phyloP scores from a whole-genome alignment of 2,329 filamentous ascomycete genomes.

The Incumbomyces delicatus region DNA sequence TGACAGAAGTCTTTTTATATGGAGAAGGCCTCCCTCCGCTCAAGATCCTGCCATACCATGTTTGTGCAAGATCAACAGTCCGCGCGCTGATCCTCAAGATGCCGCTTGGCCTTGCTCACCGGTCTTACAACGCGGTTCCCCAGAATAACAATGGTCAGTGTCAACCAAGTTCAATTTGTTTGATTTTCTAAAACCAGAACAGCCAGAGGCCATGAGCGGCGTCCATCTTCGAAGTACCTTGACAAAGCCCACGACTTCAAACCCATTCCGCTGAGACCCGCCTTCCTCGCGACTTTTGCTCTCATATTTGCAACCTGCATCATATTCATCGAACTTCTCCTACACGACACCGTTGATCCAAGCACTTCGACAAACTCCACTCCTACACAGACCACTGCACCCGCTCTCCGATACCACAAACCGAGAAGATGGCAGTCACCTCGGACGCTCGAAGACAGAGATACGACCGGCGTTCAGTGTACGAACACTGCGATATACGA shows the following conservation, averaged over 20 bases:
- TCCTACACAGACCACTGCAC: neutral
- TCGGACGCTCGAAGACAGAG: neutral
- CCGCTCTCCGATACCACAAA: neutral
- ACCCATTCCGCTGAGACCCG: neutral
- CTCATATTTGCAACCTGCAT: neutral
- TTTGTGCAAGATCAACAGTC: too few relatives aligned
- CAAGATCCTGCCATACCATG: conserved; percentile 47
- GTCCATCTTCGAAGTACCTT: too few relatives aligned
- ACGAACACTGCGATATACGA: neutral
- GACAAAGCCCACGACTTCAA: neutral
- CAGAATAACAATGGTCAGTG: neutral
- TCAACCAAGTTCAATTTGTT: too few relatives aligned
- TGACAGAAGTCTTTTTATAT: conserved; percentile 37
- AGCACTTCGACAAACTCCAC: neutral
- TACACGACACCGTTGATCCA: neutral
- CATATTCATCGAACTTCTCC: conserved; percentile 1
- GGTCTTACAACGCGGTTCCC: neutral
- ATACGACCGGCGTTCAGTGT: neutral
- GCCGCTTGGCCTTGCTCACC: neutral
- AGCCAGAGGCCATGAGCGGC: too few relatives aligned
- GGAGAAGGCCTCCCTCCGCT: conserved; percentile 93
- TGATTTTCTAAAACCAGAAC: too few relatives aligned
- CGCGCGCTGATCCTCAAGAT: neutral
- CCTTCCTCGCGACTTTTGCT: neutral
- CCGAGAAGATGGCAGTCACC: neutral